Evolutionary conservation across 2,329 filamentous ascomycete genomes (phyloP).

Genomic region (Geosmithia morbida): DNA sequence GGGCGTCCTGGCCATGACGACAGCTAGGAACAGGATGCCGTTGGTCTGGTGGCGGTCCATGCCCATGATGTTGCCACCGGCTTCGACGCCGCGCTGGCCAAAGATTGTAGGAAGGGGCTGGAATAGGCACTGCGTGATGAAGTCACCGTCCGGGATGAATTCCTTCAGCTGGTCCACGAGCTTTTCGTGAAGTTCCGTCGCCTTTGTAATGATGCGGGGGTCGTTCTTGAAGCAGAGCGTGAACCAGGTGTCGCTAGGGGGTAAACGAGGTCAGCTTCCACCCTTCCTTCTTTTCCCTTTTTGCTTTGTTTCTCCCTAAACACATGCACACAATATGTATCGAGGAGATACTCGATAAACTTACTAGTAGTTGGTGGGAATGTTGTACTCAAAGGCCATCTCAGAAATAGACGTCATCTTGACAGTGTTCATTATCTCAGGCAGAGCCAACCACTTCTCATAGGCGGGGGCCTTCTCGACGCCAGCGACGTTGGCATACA

Average conservation of each 20-base stretch:
- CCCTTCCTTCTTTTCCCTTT: not conserved
- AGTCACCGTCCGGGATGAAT: constrained; percentile 1
- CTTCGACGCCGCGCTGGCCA: constrained; percentile 3
- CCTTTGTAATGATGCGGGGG: constrained; percentile 4
- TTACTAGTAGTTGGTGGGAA: not conserved
- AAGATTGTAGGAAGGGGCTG: constrained; percentile 5
- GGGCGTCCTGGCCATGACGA: not conserved
- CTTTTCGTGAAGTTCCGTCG: constrained; percentile 4
- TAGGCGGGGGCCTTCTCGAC: not conserved
- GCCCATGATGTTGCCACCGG: constrained; percentile 5
- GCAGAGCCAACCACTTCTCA: not conserved
- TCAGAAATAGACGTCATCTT: not conserved
- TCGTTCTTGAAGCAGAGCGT: constrained; percentile 7
- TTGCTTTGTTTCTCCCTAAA: not conserved
- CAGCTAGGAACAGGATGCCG: constrained; percentile 2
- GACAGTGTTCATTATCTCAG: not conserved
- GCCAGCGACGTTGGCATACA: not conserved
- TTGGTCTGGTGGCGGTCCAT: constrained; percentile 3
- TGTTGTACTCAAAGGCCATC: not conserved
- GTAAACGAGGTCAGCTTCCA: not conserved
- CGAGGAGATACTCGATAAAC: not conserved
- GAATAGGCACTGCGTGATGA: constrained; percentile 4
- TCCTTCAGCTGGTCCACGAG: constrained; percentile 3
- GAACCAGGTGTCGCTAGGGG: constrained; percentile 2
- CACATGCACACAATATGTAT: too few relatives aligned